Base-by-base conservation (phyloP, 1,139 yeast species). In the Pichia sp. region DNA sequence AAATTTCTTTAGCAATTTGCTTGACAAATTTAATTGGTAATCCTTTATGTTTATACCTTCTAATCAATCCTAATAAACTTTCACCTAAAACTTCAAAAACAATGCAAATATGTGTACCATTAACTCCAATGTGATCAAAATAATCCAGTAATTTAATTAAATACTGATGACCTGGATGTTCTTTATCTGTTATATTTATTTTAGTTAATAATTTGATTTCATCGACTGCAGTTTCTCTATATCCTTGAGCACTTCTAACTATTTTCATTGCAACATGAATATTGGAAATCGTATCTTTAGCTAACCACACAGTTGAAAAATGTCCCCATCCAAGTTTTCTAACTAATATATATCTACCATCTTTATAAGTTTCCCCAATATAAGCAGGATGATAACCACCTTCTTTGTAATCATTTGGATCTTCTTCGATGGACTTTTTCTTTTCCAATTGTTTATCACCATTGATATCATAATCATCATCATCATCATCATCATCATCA, bases 281-380 rank as follows among this genome's bases (percentile, higher is more conserved):
- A 45, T 74, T 69, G 25, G 66, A 66, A 35, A 68, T 65, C 32
- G 69, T 66, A 55, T 84, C 92, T 49, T 70, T 75, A 8, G 94
- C 92, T 27, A 87, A 69, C 96, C 96, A 87, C 30, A 87, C 96
- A 2, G 95, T 86, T 30, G 89, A 80, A 58, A 87, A 87, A 62
- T 87, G 95, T 38, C 96, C 96, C 95, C 95, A 86, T 7, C 96
- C 96, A 5, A 87, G 69, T 61, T 87, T 87, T 49, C 96, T 73
- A 22, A 83, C 80, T 39, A 87, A 66, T 4, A 77, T 71, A 62
- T 87, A 87, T 38, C 76, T 67, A 24, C 76, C 76, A 43, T 81
- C 69, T 50, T 78, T 77, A 52, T 78, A 80, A 50, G 66, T 68
- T 59, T 87, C 96, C 12, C 95, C 95, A 37, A 84, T 73, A 50